A percentile compares a stretch with the other conserved stretches of the same genome.
These are phyloP conservation scores for Phtheirospermum japonicum DNA, from an alignment of 257 asterid genomes.

Conservation along the genomic window DNA sequence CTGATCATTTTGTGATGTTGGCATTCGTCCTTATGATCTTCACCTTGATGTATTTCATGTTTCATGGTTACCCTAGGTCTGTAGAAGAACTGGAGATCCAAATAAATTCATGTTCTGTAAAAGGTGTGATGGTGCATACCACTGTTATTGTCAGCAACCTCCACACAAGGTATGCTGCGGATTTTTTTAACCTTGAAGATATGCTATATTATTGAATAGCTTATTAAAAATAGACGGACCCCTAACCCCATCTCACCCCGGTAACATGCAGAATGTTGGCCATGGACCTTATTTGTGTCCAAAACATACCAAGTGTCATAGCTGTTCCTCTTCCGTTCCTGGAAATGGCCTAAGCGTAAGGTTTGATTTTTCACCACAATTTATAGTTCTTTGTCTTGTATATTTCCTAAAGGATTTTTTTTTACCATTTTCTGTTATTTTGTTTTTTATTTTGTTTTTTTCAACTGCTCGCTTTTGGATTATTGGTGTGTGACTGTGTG, in stretches of 20 bases:
- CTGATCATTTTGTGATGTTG: constrained; percentile 19
- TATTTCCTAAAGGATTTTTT: neutral
- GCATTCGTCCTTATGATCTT: constrained; percentile 14
- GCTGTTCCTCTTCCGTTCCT: constrained; percentile 88
- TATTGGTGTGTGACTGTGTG: neutral
- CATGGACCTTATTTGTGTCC: constrained; percentile 95
- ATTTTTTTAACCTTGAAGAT: constrained; percentile 17
- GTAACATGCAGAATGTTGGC: constrained; percentile 68
- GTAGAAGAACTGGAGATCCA: constrained; percentile 91
- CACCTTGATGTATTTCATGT: constrained; percentile 5
- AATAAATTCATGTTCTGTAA: constrained; percentile 91
- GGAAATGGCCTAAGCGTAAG: constrained; percentile 95
- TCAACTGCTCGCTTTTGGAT: constrained; percentile 11
- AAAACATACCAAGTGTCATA: constrained; percentile 92
- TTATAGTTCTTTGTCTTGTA: constrained; percentile 14
- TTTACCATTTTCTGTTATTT: neutral
- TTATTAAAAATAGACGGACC: too few relatives aligned
- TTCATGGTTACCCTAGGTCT: constrained; percentile 51
- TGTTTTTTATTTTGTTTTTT: neutral
- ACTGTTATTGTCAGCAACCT: constrained; percentile 97
- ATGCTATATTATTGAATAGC: constrained; percentile 18
- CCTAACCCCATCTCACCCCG: constrained; percentile 30
- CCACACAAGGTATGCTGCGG: constrained; percentile 78
- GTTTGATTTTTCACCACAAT: constrained; percentile 40
- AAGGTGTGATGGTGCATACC: constrained; percentile 93